Base-by-base conservation (phyloP, 75 land plant species). In the Adiantum capillusveneris region DNA sequence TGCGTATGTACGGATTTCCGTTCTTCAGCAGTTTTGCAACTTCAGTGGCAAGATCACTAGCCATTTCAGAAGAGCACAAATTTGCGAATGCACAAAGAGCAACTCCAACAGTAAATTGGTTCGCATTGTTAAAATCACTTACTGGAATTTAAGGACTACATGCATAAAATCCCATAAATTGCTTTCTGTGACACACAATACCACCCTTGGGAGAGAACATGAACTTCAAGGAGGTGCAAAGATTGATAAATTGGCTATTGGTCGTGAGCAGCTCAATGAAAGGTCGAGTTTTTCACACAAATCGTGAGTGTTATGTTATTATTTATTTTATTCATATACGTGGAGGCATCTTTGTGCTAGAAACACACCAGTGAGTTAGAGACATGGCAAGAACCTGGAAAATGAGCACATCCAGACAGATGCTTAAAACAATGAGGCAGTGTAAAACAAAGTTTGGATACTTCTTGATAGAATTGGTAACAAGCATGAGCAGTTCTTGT, bases 21-120 rank as follows among this genome's bases (percentile, higher is more conserved):
- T 69, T 79, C 30, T 81, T 80, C 31, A 94, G 76, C 18, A 94
- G 70, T 72, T 78, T 81, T 70, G 90, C 88, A 26, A 94, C 98
- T 77, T 94, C 98, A 29, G 91, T 80, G 0, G 90, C 83, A 62
- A 94, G 91, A 63, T 94, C 98, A 31, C 96, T 76, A 51, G 98
- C 98, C 98, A 94, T 94, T 79, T 90, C 91, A 44, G 96, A 81
- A 66, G 98, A 86, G 71, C 98, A 94, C 34, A 94, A 76, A 61
- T 93, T 94, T 53, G 96, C 98, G 28, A 94, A 56, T 44, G 98
- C 98, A 81, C 98, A 90, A 69, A 94, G 87, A 28, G 96, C 98
- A 64, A 94, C 81, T 42, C 98, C 98, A 48, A 77, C 80, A 53
- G 90, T 86, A 68, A 84, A 86, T 49, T 90, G 98, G 49, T 90